Conservation (phyloP, 1,139 yeast species). For the Arxiozyma bovina region DNA sequence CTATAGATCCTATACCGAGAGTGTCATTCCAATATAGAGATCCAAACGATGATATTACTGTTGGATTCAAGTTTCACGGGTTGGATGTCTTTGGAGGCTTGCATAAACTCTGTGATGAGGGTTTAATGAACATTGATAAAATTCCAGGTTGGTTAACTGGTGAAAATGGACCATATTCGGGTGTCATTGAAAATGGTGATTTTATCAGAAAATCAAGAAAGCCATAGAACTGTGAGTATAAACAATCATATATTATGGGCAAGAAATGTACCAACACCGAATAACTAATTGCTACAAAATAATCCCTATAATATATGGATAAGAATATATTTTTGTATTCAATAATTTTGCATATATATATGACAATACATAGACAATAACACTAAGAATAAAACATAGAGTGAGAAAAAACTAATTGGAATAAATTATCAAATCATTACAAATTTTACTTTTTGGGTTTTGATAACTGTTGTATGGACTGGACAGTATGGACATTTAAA, state of each 20-base stretch:
- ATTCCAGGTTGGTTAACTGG: conserved; percentile 80
- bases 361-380: too few species aligned
- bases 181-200: conserved; percentile 40
- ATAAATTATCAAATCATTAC: conserved; percentile 18
- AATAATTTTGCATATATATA: not conserved
- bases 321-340: not conserved
- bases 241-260: not conserved
- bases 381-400: not conserved
- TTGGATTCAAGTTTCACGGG: conserved; percentile 53
- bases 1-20: conserved; percentile 16
- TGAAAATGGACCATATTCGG: conserved; percentile 50
- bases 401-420: not conserved
- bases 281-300: not conserved
- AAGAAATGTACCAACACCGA: not conserved
- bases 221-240: not conserved
- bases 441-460: conserved; percentile 26
- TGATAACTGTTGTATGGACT: conserved; percentile 29
- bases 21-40: conserved; percentile 16
- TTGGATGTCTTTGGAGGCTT: conserved; percentile 75
- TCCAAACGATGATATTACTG: conserved; percentile 17
- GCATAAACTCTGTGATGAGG: conserved; percentile 56
- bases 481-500: conserved; percentile 71
- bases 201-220: conserved; percentile 20
- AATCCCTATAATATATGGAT: not conserved
- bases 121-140: conserved; percentile 42